Evolutionary conservation across 495 filamentous ascomycete genomes (phyloP).

Genomic region (Corynascus novoguineensis): DNA sequence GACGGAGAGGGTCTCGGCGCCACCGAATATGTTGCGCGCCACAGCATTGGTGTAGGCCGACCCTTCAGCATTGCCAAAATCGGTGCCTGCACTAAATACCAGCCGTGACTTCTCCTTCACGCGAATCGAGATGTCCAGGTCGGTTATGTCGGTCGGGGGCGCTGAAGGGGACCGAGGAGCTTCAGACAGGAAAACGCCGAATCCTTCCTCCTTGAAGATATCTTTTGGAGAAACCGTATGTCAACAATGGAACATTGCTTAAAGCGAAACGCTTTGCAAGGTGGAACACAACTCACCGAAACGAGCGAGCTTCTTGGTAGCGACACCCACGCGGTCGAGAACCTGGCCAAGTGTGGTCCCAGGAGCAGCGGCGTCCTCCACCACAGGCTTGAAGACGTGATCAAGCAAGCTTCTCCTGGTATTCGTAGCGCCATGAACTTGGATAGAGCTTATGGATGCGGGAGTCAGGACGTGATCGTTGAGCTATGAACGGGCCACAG

Average conservation of each 20-base stretch:
- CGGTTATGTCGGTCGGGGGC: conserved; percentile 56
- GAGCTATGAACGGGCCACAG: conserved; percentile 39
- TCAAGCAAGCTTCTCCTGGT: conserved; percentile 77
- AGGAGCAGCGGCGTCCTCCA: conserved; percentile 59
- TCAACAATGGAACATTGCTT: not conserved
- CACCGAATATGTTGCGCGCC: conserved; percentile 89
- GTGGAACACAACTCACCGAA: conserved; percentile 56
- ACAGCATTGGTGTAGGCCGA: conserved; percentile 80
- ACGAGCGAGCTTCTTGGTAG: conserved; percentile 66
- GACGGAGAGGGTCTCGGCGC: conserved; percentile 76
- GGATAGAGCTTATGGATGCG: conserved; percentile 73
- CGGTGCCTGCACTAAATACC: conserved; percentile 83
- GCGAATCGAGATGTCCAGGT: conserved; percentile 69
- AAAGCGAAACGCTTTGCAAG: not conserved
- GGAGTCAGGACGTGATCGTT: conserved; percentile 67
- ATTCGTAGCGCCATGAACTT: conserved; percentile 68
- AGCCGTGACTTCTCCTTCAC: conserved; percentile 75
- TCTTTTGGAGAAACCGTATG: conserved; percentile 45
- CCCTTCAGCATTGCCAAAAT: conserved; percentile 85
- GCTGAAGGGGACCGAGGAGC: conserved; percentile 41
- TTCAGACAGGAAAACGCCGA: conserved; percentile 71
- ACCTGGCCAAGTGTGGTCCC: conserved; percentile 74
- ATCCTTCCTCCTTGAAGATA: conserved; percentile 81
- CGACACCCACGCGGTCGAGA: conserved; percentile 59
- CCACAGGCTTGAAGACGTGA: conserved; percentile 67